A percentile compares a stretch with the other conserved stretches of the same genome.
These are phyloP conservation scores for Knoxdaviesia capensis DNA, from an alignment of 2,329 filamentous ascomycete species.

Conservation along the genomic window DNA sequence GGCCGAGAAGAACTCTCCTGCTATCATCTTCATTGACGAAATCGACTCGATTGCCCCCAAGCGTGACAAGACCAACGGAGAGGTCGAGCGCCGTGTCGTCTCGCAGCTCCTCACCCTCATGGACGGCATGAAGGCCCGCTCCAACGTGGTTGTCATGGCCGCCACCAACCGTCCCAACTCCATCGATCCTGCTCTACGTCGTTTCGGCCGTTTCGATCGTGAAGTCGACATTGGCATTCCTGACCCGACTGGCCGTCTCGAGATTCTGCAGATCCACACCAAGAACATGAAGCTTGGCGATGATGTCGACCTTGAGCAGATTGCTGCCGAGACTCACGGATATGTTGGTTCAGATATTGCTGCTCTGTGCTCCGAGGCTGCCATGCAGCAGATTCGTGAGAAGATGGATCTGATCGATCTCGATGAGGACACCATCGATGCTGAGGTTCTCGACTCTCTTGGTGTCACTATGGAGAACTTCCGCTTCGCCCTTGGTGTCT, in stretches of 20 bases:
- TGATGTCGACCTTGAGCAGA: constrained; percentile 90
- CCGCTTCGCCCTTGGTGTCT: constrained; percentile 92
- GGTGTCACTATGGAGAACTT: constrained; percentile 99
- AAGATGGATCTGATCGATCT: constrained; percentile 99
- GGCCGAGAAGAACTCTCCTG: constrained; percentile 97
- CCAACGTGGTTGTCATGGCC: constrained; percentile 97
- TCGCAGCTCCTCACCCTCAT: constrained; percentile 94
- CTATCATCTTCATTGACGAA: constrained; percentile 99
- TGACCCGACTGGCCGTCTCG: constrained; percentile 91
- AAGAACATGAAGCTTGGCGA: constrained; percentile 99
- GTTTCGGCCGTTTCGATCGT: constrained; percentile 96
- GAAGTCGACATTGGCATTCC: constrained; percentile 98
- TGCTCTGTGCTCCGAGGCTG: constrained; percentile 93
- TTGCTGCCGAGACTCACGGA: constrained; percentile 93
- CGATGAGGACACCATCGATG: constrained; percentile 96
- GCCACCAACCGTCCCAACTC: constrained; percentile 98
- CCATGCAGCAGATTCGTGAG: constrained; percentile 99
- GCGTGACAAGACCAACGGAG: constrained; percentile 99
- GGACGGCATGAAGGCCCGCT: constrained; percentile 99
- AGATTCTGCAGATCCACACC: constrained; percentile 98
- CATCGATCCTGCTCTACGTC: constrained; percentile 90
- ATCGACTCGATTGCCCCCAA: constrained; percentile 98
- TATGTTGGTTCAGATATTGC: constrained; percentile 98
- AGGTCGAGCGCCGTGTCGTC: constrained; percentile 95
- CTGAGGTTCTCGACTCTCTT: constrained; percentile 91